A percentile compares a stretch with the other conserved stretches of the same genome.
Conservation (phyloP, 495 filamentous ascomycete species). For the Staphylotrichum tortipilum region DNA sequence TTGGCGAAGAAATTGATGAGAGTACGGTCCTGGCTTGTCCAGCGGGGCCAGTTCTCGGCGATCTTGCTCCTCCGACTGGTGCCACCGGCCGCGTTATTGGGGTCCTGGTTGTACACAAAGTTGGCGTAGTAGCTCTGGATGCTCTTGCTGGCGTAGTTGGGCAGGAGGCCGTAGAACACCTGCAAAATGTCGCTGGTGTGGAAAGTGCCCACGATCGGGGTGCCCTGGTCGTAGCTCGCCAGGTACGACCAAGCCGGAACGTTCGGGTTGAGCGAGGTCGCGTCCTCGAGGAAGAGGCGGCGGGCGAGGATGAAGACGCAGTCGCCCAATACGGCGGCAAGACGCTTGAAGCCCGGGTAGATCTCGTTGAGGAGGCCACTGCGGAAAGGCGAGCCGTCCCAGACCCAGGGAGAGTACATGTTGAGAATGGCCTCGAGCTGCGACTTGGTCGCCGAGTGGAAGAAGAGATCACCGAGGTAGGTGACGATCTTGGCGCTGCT, state of each 20-base stretch:
- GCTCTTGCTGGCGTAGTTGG: conserved; percentile 50
- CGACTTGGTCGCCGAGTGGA: conserved; percentile 35
- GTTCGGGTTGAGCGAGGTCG: conserved; percentile 36
- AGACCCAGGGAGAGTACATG: conserved; percentile 42
- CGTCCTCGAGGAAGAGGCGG: conserved; percentile 44
- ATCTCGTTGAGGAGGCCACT: conserved; percentile 53
- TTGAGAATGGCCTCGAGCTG: conserved; percentile 45
- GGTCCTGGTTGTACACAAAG: conserved; percentile 58
- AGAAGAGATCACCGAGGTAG: conserved; percentile 52
- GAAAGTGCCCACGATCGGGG: conserved; percentile 63
- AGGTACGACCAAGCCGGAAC: conserved; percentile 67
- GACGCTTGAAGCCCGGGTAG: conserved; percentile 68
- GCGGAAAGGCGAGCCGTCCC: conserved; percentile 55
- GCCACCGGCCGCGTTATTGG: conserved; percentile 43
- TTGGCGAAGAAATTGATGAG: conserved; percentile 51
- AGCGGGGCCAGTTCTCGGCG: conserved; percentile 54
- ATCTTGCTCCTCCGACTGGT: conserved; percentile 20
- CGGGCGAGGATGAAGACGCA: conserved; percentile 57
- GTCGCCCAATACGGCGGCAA: conserved; percentile 68
- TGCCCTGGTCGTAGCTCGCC: conserved; percentile 56
- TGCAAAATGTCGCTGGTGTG: conserved; percentile 60
- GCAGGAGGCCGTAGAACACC: conserved; percentile 53
- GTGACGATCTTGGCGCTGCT: conserved; percentile 45
- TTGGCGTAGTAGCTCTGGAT: conserved; percentile 57
- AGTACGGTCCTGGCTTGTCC: conserved; percentile 38